Evolutionary conservation across 495 filamentous ascomycete species (phyloP), one percentile per base, ranked within the genome.

Genomic region (Echria macrotheca): DNA sequence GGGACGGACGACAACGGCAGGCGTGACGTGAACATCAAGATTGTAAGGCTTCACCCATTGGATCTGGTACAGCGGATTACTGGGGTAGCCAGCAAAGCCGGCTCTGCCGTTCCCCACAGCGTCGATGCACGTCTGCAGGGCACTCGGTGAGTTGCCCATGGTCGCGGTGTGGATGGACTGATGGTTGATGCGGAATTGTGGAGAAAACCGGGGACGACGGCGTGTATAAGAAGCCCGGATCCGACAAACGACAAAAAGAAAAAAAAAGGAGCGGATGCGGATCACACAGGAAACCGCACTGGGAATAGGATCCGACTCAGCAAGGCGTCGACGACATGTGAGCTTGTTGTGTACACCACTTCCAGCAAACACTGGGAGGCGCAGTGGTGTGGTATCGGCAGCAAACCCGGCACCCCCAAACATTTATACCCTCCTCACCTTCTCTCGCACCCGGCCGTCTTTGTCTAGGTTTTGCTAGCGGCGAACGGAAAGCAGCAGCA

Each of bases 1-100:
- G 0, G 87, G 87, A 10, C 80, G 72, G 0, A 78, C 78, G 21
- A 89, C 71, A 0, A 79, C 85, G 11, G 71, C 73, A 1, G 87
- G 86, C 2, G 63, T 69, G 44, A 82, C 81, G 4, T 67, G 63
- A 18, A 78, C 56, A 42, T 84, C 79, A 41, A 87, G 71, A 57
- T 91, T 91, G 64, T 80, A 88, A 5, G 73, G 62, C 52, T 67
- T 69, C 24, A 69, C 69, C 72, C 72, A 76, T 1, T 55, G 39
- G 4, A 60, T 22, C 50, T 74, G 68, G 51, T 69, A 72, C 8
- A 71, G 38, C 1, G 66, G 65, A 35, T 50, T 61, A 31, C 51
- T 56, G 2, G 72, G 68, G 31, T 64, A 71, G 10, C 56, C 68
- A 18, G 69, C 70, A 39, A 72, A 76, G 51, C 60, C 55, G 6